Evolutionary conservation across 441 rosid species (phyloP).

Genomic region (Rhodomyrtus psidioides): DNA sequence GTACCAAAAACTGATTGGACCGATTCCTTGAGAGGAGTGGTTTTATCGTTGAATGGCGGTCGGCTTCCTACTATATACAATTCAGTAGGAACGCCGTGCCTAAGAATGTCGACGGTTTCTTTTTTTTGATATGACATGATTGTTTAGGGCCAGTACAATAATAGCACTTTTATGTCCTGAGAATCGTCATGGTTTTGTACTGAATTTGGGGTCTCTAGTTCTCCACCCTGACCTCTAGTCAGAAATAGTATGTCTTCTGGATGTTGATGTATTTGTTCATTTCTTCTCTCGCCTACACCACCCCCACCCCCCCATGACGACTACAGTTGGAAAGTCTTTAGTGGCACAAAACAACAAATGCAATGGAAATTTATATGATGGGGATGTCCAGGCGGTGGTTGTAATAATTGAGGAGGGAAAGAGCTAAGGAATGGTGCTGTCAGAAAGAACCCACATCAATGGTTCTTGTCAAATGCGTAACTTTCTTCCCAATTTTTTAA

Average conservation of each 20-base stretch:
- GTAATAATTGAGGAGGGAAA: not conserved
- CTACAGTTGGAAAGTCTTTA: not conserved
- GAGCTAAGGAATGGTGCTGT: not conserved
- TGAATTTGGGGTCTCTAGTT: not conserved
- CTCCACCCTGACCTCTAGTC: too few relatives aligned
- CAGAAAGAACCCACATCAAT: not conserved
- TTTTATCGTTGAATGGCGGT: not conserved
- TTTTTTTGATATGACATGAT: not conserved
- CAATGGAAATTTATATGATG: not conserved
- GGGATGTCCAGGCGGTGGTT: not conserved
- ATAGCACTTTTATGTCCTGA: not conserved
- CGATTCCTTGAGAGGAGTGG: not conserved
- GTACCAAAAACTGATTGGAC: not conserved
- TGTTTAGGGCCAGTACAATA: not conserved
- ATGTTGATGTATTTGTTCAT: not conserved
- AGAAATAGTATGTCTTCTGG: not conserved
- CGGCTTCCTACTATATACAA: not conserved
- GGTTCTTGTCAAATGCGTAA: not conserved
- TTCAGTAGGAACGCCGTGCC: not conserved
- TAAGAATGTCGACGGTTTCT: not conserved
- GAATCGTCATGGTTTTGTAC: not conserved
- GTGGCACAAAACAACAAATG: not conserved
- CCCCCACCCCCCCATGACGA: not conserved
- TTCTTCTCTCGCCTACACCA: not conserved
- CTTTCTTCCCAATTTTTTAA: not conserved